Evolutionary conservation across 2,329 filamentous ascomycete species (phyloP).

Genomic region (Colletotrichum neosansevieriae): DNA sequence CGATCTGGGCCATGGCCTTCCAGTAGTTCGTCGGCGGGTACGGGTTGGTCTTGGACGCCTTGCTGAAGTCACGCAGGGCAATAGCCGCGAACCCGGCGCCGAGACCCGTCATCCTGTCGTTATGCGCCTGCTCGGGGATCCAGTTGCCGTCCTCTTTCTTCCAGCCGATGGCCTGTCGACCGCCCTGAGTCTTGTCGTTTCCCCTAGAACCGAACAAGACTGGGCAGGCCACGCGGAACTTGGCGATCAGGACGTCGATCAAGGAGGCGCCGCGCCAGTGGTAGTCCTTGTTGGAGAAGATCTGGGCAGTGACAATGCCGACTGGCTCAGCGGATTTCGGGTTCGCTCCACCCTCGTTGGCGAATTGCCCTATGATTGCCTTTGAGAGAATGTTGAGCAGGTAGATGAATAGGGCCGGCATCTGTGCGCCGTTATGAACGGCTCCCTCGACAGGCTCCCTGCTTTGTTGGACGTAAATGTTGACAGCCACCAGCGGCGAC

Average conservation of each 20-base stretch:
- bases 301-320: slow-evolving; percentile 79
- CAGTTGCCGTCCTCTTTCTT: slow-evolving; percentile 70
- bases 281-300: slow-evolving; percentile 79
- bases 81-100: slow-evolving; percentile 87
- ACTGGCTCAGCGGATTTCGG: slow-evolving; percentile 79
- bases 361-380: slow-evolving; percentile 76
- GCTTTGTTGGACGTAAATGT: slow-evolving; percentile 62
- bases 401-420: slow-evolving; percentile 78
- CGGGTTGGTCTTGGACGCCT: slow-evolving; percentile 75
- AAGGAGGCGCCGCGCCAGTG: slow-evolving; percentile 75
- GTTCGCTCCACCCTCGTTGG: slow-evolving; percentile 73
- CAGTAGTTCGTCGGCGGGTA: slow-evolving; percentile 87
- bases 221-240: slow-evolving; percentile 84
- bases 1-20: slow-evolving; percentile 79
- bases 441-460: slow-evolving; percentile 63
- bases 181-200: slow-evolving; percentile 77
- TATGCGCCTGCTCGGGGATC: slow-evolving; percentile 78
- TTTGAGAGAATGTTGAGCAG: slow-evolving; percentile 83
- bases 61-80: slow-evolving; percentile 84
- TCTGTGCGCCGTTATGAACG: slow-evolving; percentile 62
- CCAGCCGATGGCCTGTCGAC: slow-evolving; percentile 80
- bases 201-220: slow-evolving; percentile 87
- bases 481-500: slow-evolving; percentile 65
- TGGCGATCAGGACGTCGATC: slow-evolving; percentile 87
- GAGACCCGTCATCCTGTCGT: slow-evolving; percentile 85